Conservation (phyloP, 305 asterid species). For the Rubia peregrina region DNA sequence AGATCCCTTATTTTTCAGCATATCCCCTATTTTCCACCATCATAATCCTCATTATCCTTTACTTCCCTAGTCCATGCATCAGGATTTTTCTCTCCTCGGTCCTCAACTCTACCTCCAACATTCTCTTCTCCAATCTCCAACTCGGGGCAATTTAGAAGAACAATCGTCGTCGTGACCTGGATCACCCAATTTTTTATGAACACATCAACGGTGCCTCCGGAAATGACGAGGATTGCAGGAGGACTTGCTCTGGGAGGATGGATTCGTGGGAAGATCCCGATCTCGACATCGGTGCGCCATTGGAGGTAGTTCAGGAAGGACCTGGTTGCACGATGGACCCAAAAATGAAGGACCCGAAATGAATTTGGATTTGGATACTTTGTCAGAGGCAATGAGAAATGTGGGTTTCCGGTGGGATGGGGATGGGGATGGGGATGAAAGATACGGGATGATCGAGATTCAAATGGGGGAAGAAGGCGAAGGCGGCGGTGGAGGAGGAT, state of each 20-base stretch:
- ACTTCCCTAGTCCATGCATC: slow-evolving; percentile 36
- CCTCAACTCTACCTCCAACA: slow-evolving; percentile 37
- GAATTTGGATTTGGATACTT: slow-evolving; percentile 53
- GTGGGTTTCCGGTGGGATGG: slow-evolving; percentile 49
- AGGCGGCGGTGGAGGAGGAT: no score
- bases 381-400: slow-evolving; percentile 27
- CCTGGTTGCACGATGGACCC: slow-evolving; percentile 47
- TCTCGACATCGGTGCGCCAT: no score
- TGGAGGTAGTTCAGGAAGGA: slow-evolving; percentile 60
- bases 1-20: slow-evolving; percentile 12
- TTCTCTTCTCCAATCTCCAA: slow-evolving; percentile 52
- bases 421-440: slow-evolving; percentile 21
- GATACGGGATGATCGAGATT: slow-evolving; percentile 69
- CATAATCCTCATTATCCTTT: slow-evolving; percentile 43
- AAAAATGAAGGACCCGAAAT: slow-evolving; percentile 40
- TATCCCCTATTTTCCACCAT: slow-evolving; percentile 49
- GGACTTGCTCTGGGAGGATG: no score
- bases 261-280: no score
- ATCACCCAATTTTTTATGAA: slow-evolving; percentile 10
- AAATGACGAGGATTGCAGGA: slow-evolving; percentile 5
- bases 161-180: neutral
- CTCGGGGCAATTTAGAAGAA: slow-evolving; percentile 32
- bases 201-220: neutral
- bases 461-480: slow-evolving; percentile 34
- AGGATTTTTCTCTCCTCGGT: slow-evolving; percentile 43